A percentile compares a stretch with the other conserved stretches of the same genome.
Evolutionary conservation across 257 asterid species (phyloP).

Genomic region (Solanum etuberosum): DNA sequence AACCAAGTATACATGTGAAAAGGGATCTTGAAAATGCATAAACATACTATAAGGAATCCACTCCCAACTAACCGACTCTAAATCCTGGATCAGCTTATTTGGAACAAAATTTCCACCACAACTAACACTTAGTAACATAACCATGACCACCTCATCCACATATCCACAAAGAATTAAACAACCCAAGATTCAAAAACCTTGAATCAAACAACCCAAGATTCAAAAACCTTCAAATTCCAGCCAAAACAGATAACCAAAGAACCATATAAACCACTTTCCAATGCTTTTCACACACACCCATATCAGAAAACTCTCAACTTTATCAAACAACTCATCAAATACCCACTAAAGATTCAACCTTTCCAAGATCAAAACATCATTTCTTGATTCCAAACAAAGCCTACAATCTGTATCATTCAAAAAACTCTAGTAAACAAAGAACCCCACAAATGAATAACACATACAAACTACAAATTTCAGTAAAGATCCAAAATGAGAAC

Average conservation of each 20-base stretch:
- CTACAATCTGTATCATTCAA: neutral
- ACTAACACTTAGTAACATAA: conserved; percentile 1
- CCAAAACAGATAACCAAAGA: neutral
- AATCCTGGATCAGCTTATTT: neutral
- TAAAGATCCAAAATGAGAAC: neutral
- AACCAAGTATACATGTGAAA: neutral
- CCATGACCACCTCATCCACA: conserved; percentile 7
- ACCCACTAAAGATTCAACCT: conserved; percentile 3
- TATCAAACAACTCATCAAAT: neutral
- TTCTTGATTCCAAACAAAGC: neutral
- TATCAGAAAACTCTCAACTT: neutral
- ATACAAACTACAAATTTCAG: neutral
- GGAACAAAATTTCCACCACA: neutral
- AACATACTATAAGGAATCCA: neutral
- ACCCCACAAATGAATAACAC: neutral
- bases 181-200: neutral
- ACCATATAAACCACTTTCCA: neutral
- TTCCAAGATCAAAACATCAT: neutral
- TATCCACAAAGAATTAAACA: neutral
- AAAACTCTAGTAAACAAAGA: neutral
- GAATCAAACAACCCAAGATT: neutral
- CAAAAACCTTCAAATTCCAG: neutral
- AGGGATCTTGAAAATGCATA: neutral
- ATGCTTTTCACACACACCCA: neutral
- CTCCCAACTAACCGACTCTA: neutral